These are phyloP conservation scores for Curvularia lunata DNA, from an alignment of 2,329 filamentous ascomycete genomes.

Conservation along the genomic window DNA sequence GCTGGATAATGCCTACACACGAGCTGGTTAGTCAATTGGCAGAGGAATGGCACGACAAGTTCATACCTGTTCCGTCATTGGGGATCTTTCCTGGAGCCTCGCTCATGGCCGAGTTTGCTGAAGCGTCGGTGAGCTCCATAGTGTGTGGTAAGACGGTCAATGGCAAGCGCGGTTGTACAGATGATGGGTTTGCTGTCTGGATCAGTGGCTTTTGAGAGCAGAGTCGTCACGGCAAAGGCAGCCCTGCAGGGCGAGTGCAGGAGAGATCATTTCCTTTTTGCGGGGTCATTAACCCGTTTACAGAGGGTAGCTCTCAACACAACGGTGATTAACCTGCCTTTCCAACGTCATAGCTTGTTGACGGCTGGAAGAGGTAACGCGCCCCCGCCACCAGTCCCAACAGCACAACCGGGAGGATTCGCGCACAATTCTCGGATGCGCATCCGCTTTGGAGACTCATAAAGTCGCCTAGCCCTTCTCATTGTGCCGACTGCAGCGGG, in stretches of 20 bases:
- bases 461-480: background rate
- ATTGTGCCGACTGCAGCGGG: background rate
- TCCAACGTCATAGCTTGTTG: conserved; percentile 43
- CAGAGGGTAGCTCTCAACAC: conserved; percentile 42
- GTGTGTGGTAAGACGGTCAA: conserved; percentile 21
- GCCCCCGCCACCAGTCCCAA: conserved; percentile 34
- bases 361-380: conserved; percentile 28
- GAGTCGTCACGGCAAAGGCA: background rate
- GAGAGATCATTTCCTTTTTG: conserved; percentile 32
- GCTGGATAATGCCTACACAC: conserved; percentile 76
- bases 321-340: conserved; percentile 32
- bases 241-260: background rate
- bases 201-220: conserved; percentile 11
- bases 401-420: conserved; percentile 29
- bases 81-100: conserved; percentile 61
- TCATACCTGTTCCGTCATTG: conserved; percentile 73
- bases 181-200: conserved; percentile 17
- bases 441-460: background rate
- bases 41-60: background rate
- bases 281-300: conserved; percentile 40
- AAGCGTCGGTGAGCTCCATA: conserved; percentile 53
- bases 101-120: conserved; percentile 53
- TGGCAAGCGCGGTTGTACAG: conserved; percentile 9
- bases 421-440: conserved; percentile 25
- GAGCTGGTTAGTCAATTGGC: conserved; percentile 32